Evolutionary conservation across 805 yeast genomes (phyloP).

Genomic region (Wickerhamiella qilinensis): DNA sequence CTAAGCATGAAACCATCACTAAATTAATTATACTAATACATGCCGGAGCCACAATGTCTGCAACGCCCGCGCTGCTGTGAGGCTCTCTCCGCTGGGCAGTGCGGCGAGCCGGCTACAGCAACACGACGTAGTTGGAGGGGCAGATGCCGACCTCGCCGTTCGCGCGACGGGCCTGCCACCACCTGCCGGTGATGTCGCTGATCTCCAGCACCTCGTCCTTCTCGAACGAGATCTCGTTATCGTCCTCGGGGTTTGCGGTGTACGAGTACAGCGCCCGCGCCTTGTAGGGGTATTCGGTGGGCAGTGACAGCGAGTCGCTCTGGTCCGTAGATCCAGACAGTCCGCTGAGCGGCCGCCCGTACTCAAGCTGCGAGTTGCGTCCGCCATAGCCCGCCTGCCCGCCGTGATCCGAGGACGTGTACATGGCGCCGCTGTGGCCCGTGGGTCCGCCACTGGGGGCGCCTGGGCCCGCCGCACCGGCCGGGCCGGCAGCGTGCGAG

Average conservation of each 20-base stretch:
- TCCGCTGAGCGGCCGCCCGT: background rate
- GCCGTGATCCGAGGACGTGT: background rate
- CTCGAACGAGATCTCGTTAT: conserved; percentile 76
- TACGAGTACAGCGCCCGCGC: conserved; percentile 81
- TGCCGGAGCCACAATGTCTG: background rate
- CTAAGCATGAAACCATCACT: background rate
- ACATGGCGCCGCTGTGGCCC: background rate
- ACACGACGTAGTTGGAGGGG: conserved; percentile 84
- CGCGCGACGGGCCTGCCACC: conserved; percentile 94
- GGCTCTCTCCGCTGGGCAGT: too few relatives aligned
- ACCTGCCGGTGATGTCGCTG: conserved; percentile 83
- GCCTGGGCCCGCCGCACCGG: too few relatives aligned
- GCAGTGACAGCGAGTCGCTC: conserved; percentile 5
- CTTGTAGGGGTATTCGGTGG: conserved; percentile 50
- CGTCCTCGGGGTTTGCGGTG: conserved; percentile 82
- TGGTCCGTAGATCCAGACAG: conserved; percentile 5
- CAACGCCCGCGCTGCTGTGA: background rate
- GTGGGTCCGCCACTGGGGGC: background rate
- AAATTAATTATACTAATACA: background rate
- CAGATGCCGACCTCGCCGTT: conserved; percentile 92
- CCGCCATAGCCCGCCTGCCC: background rate
- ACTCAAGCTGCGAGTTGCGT: background rate
- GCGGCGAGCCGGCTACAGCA: too few relatives aligned
- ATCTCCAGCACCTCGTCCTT: conserved; percentile 88
- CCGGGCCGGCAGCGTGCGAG: background rate